Conservation (phyloP, 2,329 filamentous ascomycete species). For the Diaporthe humulicola region DNA sequence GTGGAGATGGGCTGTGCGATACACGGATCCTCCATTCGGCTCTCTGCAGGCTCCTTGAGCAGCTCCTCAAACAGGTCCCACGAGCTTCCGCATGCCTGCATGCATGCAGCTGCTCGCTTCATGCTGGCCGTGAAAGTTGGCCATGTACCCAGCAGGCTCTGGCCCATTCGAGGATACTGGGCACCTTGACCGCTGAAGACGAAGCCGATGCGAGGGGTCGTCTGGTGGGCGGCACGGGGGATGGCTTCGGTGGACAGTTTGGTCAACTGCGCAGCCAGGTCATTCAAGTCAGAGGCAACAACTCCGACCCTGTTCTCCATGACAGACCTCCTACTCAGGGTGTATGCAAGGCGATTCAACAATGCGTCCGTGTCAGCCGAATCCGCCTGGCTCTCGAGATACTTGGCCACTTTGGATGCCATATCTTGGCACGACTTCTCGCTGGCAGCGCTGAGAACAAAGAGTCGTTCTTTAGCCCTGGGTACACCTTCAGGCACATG, state of each 20-base stretch:
- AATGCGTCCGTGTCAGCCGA: not conserved
- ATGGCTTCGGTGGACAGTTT: not conserved
- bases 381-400: not conserved
- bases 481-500: conserved; percentile 35
- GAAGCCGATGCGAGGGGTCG: not conserved
- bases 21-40: not conserved
- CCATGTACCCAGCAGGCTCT: not conserved
- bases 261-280: not conserved
- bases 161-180: conserved; percentile 22
- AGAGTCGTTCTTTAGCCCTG: not conserved
- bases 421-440: conserved; percentile 18
- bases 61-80: not conserved
- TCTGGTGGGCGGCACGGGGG: not conserved
- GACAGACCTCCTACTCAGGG: not conserved
- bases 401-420: conserved; percentile 6
- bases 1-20: conserved; percentile 61
- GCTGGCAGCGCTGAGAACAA: conserved; percentile 9
- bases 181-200: conserved; percentile 33
- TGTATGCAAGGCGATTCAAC: not conserved
- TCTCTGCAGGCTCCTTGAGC: not conserved
- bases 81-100: conserved; percentile 1
- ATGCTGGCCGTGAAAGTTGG: not conserved
- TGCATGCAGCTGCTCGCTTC: not conserved
- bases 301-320: not conserved
- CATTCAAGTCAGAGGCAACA: conserved; percentile 26